These are phyloP conservation scores for Pisolithus marmoratus DNA, from an alignment of 768 basidiomycete species.

Conservation along the genomic window DNA sequence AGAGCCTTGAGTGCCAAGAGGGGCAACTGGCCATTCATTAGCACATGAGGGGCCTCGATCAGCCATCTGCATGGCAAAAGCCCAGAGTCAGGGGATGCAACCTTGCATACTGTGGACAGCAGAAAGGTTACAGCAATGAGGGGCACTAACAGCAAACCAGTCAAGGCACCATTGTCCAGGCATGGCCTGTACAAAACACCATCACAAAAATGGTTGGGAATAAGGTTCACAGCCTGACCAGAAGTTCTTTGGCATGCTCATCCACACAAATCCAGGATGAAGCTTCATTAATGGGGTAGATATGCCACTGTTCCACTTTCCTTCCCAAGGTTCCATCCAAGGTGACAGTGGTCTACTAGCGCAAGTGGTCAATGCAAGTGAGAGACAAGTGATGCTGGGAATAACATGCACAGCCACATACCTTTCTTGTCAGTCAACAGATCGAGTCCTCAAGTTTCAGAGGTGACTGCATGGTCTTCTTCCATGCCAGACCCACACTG, in stretches of 20 bases:
- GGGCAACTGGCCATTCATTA: slow-evolving; percentile 37
- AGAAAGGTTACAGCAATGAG: slow-evolving; percentile 70
- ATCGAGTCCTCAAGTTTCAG: too few species aligned
- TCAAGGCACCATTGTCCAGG: slow-evolving; percentile 79
- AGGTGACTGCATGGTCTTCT: too few species aligned
- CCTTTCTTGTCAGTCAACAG: too few species aligned
- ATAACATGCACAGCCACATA: too few species aligned
- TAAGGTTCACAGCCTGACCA: slow-evolving; percentile 39
- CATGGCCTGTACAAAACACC: slow-evolving; percentile 50
- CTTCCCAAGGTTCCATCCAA: too few species aligned
- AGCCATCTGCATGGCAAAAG: slow-evolving; percentile 63
- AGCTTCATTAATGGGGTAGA: slow-evolving; percentile 7
- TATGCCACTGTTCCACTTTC: not conserved
- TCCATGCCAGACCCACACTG: too few species aligned
- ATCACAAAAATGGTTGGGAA: slow-evolving; percentile 6
- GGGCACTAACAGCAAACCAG: slow-evolving; percentile 79
- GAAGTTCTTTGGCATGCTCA: slow-evolving; percentile 88
- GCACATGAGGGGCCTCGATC: slow-evolving; percentile 64
- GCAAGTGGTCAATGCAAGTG: too few species aligned
- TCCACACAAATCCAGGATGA: slow-evolving; percentile 67
- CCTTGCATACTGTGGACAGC: slow-evolving; percentile 42
- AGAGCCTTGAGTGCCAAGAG: slow-evolving; percentile 49
- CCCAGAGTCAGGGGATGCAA: slow-evolving; percentile 20
- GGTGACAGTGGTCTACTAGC: too few species aligned
- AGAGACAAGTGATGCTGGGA: too few species aligned